A percentile compares a stretch with the other conserved stretches of the same genome.
Conservation (phyloP, 1,284 basidiomycete genomes). For the Marasmius oreades region DNA sequence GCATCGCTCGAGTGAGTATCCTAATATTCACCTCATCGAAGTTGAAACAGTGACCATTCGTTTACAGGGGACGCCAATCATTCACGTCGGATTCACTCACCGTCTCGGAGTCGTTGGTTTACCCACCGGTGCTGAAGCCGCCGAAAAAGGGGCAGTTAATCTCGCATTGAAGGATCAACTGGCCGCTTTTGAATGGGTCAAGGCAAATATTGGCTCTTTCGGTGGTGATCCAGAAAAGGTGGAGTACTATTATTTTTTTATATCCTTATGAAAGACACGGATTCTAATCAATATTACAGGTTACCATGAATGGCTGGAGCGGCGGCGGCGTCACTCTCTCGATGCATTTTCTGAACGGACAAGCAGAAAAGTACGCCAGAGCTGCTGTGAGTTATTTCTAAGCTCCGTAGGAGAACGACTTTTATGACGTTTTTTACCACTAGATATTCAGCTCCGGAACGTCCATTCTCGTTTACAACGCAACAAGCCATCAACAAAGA, state of each 20-base stretch:
- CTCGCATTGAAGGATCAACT: constrained; percentile 32
- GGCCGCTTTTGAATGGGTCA: constrained; percentile 33
- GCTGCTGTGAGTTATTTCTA: constrained; percentile 34
- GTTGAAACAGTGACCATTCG: not conserved
- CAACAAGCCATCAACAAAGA: constrained; percentile 28
- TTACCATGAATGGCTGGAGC: constrained; percentile 51
- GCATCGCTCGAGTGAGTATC: constrained; percentile 37
- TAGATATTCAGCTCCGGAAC: constrained; percentile 40
- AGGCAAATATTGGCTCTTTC: constrained; percentile 32
- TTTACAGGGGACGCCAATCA: constrained; percentile 43
- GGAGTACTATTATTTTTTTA: not conserved
- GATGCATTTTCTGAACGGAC: constrained; percentile 38
- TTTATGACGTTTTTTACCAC: constrained; percentile 28
- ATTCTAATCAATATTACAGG: constrained; percentile 23
- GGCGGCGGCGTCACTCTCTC: constrained; percentile 46
- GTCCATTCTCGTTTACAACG: constrained; percentile 25
- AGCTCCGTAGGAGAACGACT: not conserved
- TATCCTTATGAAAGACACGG: not conserved
- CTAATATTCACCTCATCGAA: not conserved
- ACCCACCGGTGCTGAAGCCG: constrained; percentile 32
- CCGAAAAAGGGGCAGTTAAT: constrained; percentile 26
- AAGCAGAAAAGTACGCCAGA: constrained; percentile 33
- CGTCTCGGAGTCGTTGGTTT: constrained; percentile 38
- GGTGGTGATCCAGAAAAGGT: constrained; percentile 36
- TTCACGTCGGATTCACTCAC: constrained; percentile 53